Evolutionary conservation across 352 stramenopile genomes (phyloP), one percentile per base, ranked within the genome.

Genomic region (Phytophthora fragariae): DNA sequence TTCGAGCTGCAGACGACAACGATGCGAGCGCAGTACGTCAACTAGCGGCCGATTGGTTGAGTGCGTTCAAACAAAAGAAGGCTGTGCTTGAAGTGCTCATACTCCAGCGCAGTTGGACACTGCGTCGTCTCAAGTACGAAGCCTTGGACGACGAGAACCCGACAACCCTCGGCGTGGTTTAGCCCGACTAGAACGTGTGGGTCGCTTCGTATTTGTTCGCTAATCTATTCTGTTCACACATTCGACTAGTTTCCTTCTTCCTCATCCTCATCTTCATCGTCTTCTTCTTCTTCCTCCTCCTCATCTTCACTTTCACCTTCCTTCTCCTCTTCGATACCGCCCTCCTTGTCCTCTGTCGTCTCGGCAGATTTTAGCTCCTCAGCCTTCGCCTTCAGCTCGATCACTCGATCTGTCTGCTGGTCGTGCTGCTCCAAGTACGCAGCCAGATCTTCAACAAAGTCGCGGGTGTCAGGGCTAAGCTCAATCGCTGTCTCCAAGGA

Each of bases 401-500:
- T 61, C 21, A 72, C 49, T 67, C 57, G 44, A 54, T 71, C 59
- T 2, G 39, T 33, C 15, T 74, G 55, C 17, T 76, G 57, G 2
- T 63, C 54, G 39, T 85, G 68, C 21, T 80, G 54, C 41, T 81
- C 62, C 47, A 90, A 64, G 46, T 81, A 84, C 72, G 63, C 72
- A 33, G 78, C 69, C 29, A 91, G 53, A 21, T 92, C 83, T 39
- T 86, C 68, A 61, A 85, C 80, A 57, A 91, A 89, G 41, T 87
- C 83, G 14, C 49, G 19, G 27, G 76, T 83, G n/a, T 86, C 70
- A 0, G 75, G 72, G 44, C 76, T 79, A 66, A 80, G 76, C 41
- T 76, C 55, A 47, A 90, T 79, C 39, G 86, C 84, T 31, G 53
- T 62, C 59, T 89, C 80, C 47, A 91, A 79, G 15, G 69, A 65